Evolutionary conservation across 176 grass and related monocot species (phyloP).

Genomic region (Zizania latifolia): DNA sequence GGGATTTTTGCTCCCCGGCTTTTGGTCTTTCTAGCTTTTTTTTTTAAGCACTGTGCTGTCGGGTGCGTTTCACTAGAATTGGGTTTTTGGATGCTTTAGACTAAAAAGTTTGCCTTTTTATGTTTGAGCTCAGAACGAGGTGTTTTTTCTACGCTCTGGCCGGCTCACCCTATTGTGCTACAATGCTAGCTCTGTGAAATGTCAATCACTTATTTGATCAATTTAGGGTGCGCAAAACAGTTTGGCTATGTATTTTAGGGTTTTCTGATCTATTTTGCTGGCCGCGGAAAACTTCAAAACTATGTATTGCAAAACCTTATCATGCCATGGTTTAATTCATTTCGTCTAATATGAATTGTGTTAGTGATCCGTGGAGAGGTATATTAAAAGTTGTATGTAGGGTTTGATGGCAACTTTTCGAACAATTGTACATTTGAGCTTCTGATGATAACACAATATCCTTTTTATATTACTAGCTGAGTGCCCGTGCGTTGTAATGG

Average conservation of each 20-base stretch:
- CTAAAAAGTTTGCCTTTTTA: neutral
- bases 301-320: neutral
- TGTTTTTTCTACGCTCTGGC: slow-evolving; percentile 5
- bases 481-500: no score
- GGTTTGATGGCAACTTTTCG: neutral
- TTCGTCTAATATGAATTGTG: neutral
- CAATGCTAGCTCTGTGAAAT: slow-evolving; percentile 7
- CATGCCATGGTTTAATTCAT: neutral
- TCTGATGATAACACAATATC: neutral
- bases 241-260: neutral
- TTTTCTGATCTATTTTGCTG: neutral
- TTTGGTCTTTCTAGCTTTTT: neutral
- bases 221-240: neutral
- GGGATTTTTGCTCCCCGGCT: slow-evolving; percentile 9
- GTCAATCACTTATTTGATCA: neutral
- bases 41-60: neutral
- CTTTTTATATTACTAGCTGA: neutral
- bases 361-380: neutral
- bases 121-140: neutral
- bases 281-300: neutral
- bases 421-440: slow-evolving; percentile 6
- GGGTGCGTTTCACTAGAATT: neutral
- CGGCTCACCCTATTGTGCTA: neutral
- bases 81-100: neutral
- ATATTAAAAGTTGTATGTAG: neutral